These are phyloP conservation scores for Yamadazyma kitorensis DNA, from an alignment of 805 yeast genomes.

Conservation along the genomic window DNA sequence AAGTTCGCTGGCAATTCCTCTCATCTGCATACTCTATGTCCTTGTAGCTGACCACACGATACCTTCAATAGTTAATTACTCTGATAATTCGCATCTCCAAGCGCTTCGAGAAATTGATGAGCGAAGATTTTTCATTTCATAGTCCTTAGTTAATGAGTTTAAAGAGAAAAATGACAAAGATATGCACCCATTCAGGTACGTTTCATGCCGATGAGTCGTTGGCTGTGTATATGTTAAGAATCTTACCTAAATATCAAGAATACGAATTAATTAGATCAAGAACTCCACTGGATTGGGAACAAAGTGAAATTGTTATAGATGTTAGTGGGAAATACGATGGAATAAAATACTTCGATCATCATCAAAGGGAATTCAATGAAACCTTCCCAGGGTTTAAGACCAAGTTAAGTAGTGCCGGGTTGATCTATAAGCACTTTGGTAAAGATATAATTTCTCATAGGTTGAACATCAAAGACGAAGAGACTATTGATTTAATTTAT, in stretches of 20 bases:
- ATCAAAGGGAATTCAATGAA: slow-evolving; percentile 86
- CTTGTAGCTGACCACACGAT: too few species aligned
- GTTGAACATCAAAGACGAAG: slow-evolving; percentile 29
- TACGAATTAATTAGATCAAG: slow-evolving; percentile 81
- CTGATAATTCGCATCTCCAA: too few species aligned
- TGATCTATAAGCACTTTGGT: slow-evolving; percentile 85
- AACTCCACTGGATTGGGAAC: slow-evolving; percentile 77
- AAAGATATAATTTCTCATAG: slow-evolving; percentile 57
- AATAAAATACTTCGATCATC: slow-evolving; percentile 87
- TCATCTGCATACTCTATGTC: too few species aligned
- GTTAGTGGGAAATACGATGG: slow-evolving; percentile 92
- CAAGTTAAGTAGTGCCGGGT: slow-evolving; percentile 90
- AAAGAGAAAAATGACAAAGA: slow-evolving; percentile 41
- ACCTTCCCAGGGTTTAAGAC: slow-evolving; percentile 67
- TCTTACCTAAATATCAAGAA: slow-evolving; percentile 63
- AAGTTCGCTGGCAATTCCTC: too few species aligned
- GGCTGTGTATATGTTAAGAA: slow-evolving; percentile 82
- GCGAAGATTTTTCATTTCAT: too few species aligned
- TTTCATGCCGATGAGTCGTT: slow-evolving; percentile 97
- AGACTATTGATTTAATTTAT: slow-evolving; percentile 57
- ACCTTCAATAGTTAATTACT: too few species aligned
- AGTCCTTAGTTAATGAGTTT: slow-evolving; percentile 4
- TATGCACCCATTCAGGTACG: slow-evolving; percentile 89
- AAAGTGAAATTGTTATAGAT: slow-evolving; percentile 89
- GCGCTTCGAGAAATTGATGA: too few species aligned